Evolutionary conservation across 106 monocot genomes (phyloP), one percentile per base, ranked within the genome.

Genomic region (Narthecium ossifragum): DNA sequence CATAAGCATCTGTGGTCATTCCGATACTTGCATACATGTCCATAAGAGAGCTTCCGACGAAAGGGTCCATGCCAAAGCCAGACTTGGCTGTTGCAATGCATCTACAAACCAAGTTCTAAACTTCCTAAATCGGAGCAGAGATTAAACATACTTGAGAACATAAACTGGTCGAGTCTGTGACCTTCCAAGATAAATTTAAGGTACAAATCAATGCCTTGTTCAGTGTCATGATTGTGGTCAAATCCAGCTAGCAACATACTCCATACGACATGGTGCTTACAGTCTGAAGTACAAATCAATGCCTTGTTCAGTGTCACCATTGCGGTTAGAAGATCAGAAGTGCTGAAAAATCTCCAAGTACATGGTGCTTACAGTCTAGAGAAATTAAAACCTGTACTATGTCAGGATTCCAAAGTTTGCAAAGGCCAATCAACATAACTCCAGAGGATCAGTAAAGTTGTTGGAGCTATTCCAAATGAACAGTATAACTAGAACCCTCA

Each of bases 181-280:
- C 61, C 61, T 33, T 70, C 70, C 32, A 54, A 61, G 38, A 70
- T 46, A 34, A 53, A 70, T n/a, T 53, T 51, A 45, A 61, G 53
- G 46, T 43, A 70, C 41, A 70, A 32, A 70, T 61, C 54, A 24
- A 61, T 23, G 21, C 61, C 70, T 31, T 38, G 20, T 17, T 46
- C 32, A 2, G 45, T 0, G 31, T 70, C 60, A 8, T 45, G 53
- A 54, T 41, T 39, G 41, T 54, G 29, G 17, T 31, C 43, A 23
- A 61, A 22, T 18, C 61, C 53, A 41, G 61, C 31, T n/a, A 61
- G 8, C 9, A 70, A 14, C 54, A 54, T 24, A 53, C 41, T 54
- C 70, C 70, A 70, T 8, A 70, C 50, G 18, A 61, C 70, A 54
- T 45, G 61, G n/a, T n/a, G n/a, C n/a, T n/a, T n/a, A n/a, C n/a